phyloP scores from a whole-genome alignment of 768 basidiomycete genomes.

The Leccinum uliginosum region DNA sequence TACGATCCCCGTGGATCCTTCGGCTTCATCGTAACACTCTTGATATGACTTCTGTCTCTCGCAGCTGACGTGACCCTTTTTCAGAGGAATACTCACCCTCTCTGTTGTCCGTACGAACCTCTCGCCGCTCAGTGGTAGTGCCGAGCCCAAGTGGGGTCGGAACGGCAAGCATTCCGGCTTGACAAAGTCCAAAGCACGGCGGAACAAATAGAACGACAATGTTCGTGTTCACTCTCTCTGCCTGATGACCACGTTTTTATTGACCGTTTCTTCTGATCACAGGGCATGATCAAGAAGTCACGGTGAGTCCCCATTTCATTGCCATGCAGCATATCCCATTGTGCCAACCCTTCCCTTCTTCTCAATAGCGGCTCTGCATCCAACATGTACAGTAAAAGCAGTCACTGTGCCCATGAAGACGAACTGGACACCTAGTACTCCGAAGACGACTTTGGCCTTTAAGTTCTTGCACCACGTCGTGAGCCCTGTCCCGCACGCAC shows the following conservation, averaged over 20 bases:
- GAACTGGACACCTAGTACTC: conserved; percentile 61
- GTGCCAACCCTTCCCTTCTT: not conserved
- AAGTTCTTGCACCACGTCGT: conserved; percentile 30
- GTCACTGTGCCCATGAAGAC: conserved; percentile 69
- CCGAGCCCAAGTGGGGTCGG: conserved; percentile 59
- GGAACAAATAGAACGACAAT: conserved; percentile 81
- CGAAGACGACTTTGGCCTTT: conserved; percentile 55
- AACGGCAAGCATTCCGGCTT: conserved; percentile 75
- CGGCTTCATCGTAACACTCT: conserved; percentile 39
- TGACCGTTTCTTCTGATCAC: conserved; percentile 5
- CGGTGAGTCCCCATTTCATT: conserved; percentile 36
- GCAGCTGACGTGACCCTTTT: conserved; percentile 1
- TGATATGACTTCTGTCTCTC: not conserved
- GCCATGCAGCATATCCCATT: not conserved
- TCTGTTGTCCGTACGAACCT: conserved; percentile 77
- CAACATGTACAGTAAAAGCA: conserved; percentile 79
- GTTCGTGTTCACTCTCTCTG: conserved; percentile 35
- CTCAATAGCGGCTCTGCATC: conserved; percentile 66
- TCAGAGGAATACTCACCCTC: conserved; percentile 66
- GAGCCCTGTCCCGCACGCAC: conserved; percentile 42
- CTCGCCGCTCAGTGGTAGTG: conserved; percentile 69
- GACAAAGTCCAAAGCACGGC: conserved; percentile 76
- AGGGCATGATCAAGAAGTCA: conserved; percentile 79
- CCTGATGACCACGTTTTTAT: not conserved
- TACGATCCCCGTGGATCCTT: conserved; percentile 68